phyloP scores from a whole-genome alignment of 495 filamentous ascomycete genomes.

The Rhypophila decipiens region DNA sequence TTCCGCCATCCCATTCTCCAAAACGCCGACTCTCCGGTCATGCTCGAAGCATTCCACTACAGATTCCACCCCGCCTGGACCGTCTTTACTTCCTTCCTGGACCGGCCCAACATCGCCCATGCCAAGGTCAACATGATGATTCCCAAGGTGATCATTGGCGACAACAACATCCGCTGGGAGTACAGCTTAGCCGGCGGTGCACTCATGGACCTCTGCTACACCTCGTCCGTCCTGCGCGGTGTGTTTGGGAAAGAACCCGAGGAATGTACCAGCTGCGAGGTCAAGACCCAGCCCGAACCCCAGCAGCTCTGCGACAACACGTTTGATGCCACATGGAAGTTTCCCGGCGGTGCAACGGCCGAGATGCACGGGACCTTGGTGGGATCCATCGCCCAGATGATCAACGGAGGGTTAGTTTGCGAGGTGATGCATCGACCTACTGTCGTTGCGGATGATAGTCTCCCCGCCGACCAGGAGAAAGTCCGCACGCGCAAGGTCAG shows the following conservation, averaged over 20 bases:
- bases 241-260: constrained; percentile 30
- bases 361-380: constrained; percentile 30
- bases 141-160: constrained; percentile 19
- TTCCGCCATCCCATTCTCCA: constrained; percentile 34
- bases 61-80: constrained; percentile 52
- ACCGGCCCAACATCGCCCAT: constrained; percentile 31
- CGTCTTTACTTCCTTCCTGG: constrained; percentile 39
- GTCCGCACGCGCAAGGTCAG: constrained; percentile 35
- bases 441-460: constrained; percentile 18
- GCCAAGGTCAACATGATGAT: constrained; percentile 23
- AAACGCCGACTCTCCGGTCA: constrained; percentile 25
- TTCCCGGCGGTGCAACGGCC: constrained; percentile 37
- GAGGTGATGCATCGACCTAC: constrained; percentile 24
- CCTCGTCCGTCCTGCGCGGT: constrained; percentile 33
- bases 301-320: constrained; percentile 33
- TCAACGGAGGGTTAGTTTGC: constrained; percentile 9
- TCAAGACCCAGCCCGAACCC: constrained; percentile 21
- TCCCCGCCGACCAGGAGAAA: constrained; percentile 29
- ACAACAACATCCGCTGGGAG: constrained; percentile 50
- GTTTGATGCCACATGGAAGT: constrained; percentile 35
- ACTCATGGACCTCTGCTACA: constrained; percentile 54
- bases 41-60: constrained; percentile 57
- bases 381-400: constrained; percentile 14
- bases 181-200: constrained; percentile 52
- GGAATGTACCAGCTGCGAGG: constrained; percentile 31